Evolutionary conservation across 1,284 basidiomycete genomes (phyloP).

Genomic region (Chiua sp.): DNA sequence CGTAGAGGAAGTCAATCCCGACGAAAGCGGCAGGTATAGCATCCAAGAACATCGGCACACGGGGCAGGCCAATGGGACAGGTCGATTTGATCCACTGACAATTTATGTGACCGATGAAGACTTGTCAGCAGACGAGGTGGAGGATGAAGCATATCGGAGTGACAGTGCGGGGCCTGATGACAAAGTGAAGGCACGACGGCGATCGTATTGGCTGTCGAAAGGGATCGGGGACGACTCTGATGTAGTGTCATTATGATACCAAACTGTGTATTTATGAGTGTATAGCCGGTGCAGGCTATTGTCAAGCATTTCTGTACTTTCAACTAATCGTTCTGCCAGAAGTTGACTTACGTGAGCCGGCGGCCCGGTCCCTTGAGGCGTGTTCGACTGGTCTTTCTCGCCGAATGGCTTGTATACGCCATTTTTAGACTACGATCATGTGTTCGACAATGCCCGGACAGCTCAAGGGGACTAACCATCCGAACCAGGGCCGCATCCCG

Average conservation of each 20-base stretch:
- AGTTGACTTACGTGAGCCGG: no score
- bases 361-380: no score
- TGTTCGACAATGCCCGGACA: background rate
- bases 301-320: slow-evolving; percentile 2
- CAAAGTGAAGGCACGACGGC: slow-evolving; percentile 24
- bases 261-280: background rate
- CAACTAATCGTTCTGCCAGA: background rate
- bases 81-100: slow-evolving; percentile 13
- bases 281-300: background rate
- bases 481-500: slow-evolving; percentile 36
- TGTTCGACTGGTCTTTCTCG: background rate
- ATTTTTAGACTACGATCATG: slow-evolving; percentile 21
- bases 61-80: slow-evolving; percentile 5
- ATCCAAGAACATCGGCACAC: slow-evolving; percentile 27
- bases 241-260: slow-evolving; percentile 3
- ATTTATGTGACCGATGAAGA: slow-evolving; percentile 39
- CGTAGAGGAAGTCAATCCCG: slow-evolving; percentile 17
- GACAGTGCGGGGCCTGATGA: slow-evolving; percentile 20
- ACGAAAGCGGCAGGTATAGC: slow-evolving; percentile 34
- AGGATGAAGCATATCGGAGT: slow-evolving; percentile 17
- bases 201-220: slow-evolving; percentile 41
- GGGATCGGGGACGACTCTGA: slow-evolving; percentile 17
- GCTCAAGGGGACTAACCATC: slow-evolving; percentile 19
- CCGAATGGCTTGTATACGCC: slow-evolving; percentile 24
- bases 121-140: slow-evolving; percentile 27